Base-by-base conservation (phyloP, 768 basidiomycete genomes). In the Amanita subjunquillea region DNA sequence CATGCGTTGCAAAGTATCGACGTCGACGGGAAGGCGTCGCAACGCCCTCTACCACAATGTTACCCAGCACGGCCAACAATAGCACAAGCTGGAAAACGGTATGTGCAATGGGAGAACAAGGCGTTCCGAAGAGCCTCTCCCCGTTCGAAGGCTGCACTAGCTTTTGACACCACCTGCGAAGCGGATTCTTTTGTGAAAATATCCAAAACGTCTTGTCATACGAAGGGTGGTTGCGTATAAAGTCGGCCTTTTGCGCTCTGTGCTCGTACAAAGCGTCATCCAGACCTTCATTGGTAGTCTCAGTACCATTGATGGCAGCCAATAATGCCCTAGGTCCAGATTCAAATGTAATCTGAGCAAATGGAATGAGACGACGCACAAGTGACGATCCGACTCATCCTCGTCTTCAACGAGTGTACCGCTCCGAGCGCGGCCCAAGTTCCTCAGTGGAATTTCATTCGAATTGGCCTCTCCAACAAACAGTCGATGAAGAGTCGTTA, bases 181-280 rank as follows among this genome's bases (percentile, higher is more conserved):
- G 34, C 13, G 68, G 66, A 56, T 86, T 90, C 57, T 80, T 77
- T 68, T 95, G 91, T 2, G 85, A 79, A 63, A 97, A 85, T 17
- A 95, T 55, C 87, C 90, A 96, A 55, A 97, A 85, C 0, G 88
- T 80, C 60, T 82, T 87, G 67, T 97, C 94, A 61, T 88, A 98
- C 2, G 83, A 77, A 0, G 95, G 92, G 67, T 96, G 87, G 51
- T 85, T 79, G 2, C 78, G 80, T 57, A 96, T 95, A 64, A 95
- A 92, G 57, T 94, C 89, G 0, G 86, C 84, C 62, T 83, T 87
- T 59, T 80, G 79, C 6, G 87, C 88, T 6, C 81, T 77, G 17
- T 77, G 77, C 67, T 94, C 89, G 53, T 81, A 75, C 36, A 77
- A 56, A 17, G 76, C 76, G 59, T 94, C 87, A 54, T 75, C 73